Evolutionary conservation across 2,329 filamentous ascomycete species (phyloP).

Genomic region (Beauveria sp.): DNA sequence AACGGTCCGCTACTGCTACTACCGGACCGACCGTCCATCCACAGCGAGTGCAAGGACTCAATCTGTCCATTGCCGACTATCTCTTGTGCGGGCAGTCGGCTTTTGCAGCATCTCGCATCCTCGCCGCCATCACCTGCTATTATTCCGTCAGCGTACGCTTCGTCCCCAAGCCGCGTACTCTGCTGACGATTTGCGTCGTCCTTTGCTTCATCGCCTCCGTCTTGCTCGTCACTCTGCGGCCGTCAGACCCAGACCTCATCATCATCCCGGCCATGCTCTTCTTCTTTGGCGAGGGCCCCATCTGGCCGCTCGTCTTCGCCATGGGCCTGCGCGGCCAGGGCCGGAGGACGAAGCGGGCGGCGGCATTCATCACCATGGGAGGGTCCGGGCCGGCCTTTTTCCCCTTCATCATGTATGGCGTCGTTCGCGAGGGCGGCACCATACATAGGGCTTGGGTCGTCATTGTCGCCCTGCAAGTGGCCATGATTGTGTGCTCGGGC

Average conservation of each 20-base stretch:
- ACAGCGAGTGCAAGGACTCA: constrained; percentile 36
- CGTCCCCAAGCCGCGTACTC: constrained; percentile 59
- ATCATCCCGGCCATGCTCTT: constrained; percentile 59
- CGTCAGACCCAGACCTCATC: constrained; percentile 39
- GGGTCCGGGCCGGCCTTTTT: constrained; percentile 67
- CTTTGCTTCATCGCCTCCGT: constrained; percentile 52
- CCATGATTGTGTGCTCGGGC: constrained; percentile 40
- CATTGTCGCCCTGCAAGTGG: constrained; percentile 45
- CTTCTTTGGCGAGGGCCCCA: constrained; percentile 74
- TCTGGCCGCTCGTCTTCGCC: constrained; percentile 76
- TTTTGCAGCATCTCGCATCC: constrained; percentile 69
- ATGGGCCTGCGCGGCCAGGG: constrained; percentile 75
- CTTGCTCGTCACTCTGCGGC: constrained; percentile 38
- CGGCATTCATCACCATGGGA: constrained; percentile 69
- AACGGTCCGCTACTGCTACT: constrained; percentile 21
- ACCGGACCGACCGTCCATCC: constrained; percentile 15
- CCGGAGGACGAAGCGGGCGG: constrained; percentile 69
- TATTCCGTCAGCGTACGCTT: constrained; percentile 37
- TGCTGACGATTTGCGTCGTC: constrained; percentile 55
- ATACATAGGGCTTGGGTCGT: constrained; percentile 60
- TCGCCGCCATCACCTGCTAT: constrained; percentile 57
- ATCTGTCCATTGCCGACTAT: constrained; percentile 53
- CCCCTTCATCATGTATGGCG: constrained; percentile 65
- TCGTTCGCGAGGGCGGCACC: constrained; percentile 50
- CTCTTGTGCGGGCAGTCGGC: constrained; percentile 64